Evolutionary conservation across 148 eudicot species (phyloP).

Genomic region (Vaccinium darrowii): DNA sequence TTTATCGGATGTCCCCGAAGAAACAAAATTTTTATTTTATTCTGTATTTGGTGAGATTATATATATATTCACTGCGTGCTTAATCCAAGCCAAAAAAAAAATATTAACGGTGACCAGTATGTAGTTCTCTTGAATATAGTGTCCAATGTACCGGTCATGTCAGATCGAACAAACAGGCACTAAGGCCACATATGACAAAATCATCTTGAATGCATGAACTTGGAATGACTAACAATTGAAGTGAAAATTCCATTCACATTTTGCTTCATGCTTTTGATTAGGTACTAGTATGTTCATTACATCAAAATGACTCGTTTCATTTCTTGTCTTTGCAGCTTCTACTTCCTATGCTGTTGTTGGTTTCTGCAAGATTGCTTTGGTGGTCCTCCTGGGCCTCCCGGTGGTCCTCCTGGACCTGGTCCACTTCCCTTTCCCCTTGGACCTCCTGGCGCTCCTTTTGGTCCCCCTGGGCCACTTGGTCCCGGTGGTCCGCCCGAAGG

Average conservation of each 20-base stretch:
- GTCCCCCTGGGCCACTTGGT: not conserved
- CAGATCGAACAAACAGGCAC: not conserved
- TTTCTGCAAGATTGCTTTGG: slow-evolving; percentile 36
- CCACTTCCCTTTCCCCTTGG: too few species aligned
- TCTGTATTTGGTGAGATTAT: not conserved
- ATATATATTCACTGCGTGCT: not conserved
- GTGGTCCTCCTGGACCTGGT: too few species aligned
- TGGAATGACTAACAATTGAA: not conserved
- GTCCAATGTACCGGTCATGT: not conserved
- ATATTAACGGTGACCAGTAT: too few species aligned
- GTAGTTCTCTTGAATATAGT: too few species aligned
- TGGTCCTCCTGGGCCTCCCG: slow-evolving; percentile 17
- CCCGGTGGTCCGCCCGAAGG: not conserved
- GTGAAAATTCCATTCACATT: not conserved
- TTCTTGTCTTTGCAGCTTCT: slow-evolving; percentile 31
- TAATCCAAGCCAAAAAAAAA: not conserved
- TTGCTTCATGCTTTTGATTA: not conserved
- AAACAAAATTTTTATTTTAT: too few species aligned
- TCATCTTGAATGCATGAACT: not conserved
- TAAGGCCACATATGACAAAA: not conserved
- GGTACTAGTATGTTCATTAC: not conserved
- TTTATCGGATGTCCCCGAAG: too few species aligned
- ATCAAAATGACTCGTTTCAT: slow-evolving; percentile 11
- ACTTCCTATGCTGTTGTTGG: slow-evolving; percentile 45
- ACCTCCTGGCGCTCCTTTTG: not conserved